phyloP scores from a whole-genome alignment of 179 eudicot genomes.

The Gypsophila paniculata region DNA sequence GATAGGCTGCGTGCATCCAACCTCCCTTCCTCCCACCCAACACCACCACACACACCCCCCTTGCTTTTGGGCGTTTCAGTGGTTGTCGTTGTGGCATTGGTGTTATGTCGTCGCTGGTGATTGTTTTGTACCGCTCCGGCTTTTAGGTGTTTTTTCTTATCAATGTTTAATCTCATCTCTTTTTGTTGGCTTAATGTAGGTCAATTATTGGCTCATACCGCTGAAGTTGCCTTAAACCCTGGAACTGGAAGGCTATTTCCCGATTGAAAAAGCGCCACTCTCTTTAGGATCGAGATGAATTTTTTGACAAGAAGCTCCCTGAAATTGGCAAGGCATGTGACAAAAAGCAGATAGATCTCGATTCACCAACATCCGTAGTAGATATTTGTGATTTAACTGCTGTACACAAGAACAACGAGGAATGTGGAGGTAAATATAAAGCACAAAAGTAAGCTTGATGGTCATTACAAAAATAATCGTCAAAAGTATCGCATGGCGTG shows the following conservation, averaged over 20 bases:
- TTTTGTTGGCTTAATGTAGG: constrained; percentile 28
- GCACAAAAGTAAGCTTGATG: background rate
- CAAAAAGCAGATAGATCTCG: background rate
- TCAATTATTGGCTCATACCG: constrained; percentile 60
- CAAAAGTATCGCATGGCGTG: background rate
- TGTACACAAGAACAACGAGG: background rate
- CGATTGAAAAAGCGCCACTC: constrained; percentile 29
- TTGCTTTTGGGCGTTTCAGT: too few species aligned
- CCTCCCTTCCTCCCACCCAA: too few species aligned
- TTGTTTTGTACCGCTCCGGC: background rate
- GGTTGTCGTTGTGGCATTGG: too few species aligned
- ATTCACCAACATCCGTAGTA: background rate
- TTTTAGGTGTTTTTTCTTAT: background rate
- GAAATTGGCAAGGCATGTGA: background rate
- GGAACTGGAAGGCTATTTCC: constrained; percentile 17
- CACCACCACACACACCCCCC: too few species aligned
- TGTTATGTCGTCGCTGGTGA: background rate
- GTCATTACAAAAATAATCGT: background rate
- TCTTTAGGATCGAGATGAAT: constrained; percentile 39
- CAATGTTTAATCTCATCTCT: background rate
- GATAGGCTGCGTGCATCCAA: too few species aligned
- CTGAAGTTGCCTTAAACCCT: constrained; percentile 28
- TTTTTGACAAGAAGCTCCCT: constrained; percentile 24
- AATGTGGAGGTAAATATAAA: background rate
- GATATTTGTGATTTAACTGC: background rate